phyloP scores from a whole-genome alignment of 331 rosid species.

The Rosa hybrid region DNA sequence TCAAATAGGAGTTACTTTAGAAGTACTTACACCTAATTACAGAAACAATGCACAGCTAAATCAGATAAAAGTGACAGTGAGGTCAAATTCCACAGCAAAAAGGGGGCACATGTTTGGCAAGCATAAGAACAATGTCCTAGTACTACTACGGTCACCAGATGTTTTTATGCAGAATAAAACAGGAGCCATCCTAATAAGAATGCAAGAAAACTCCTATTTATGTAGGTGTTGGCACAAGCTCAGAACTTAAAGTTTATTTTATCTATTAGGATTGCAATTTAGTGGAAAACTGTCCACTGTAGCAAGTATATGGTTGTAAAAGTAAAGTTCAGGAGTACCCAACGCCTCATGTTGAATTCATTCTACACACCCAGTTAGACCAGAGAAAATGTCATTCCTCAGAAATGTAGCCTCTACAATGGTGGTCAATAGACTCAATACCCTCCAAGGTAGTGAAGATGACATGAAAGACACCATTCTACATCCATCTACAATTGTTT shows the following conservation, averaged over 20 bases:
- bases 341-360: background rate
- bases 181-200: background rate
- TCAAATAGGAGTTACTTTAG: slow-evolving; percentile 21
- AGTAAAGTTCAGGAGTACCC: background rate
- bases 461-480: background rate
- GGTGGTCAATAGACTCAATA: background rate
- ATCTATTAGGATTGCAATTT: background rate
- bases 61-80: background rate
- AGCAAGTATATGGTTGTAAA: background rate
- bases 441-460: background rate
- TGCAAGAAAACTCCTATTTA: background rate
- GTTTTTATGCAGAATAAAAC: background rate
- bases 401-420: background rate
- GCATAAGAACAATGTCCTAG: background rate
- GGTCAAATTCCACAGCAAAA: background rate
- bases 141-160: background rate
- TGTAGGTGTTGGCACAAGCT: background rate
- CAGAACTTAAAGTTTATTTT: background rate
- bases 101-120: background rate
- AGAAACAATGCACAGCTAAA: background rate
- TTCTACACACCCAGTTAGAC: background rate
- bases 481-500: background rate
- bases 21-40: background rate
- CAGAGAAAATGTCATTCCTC: background rate
- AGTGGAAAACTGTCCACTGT: background rate